Conservation (phyloP, 805 yeast species). For the Pichia occidentalis region DNA sequence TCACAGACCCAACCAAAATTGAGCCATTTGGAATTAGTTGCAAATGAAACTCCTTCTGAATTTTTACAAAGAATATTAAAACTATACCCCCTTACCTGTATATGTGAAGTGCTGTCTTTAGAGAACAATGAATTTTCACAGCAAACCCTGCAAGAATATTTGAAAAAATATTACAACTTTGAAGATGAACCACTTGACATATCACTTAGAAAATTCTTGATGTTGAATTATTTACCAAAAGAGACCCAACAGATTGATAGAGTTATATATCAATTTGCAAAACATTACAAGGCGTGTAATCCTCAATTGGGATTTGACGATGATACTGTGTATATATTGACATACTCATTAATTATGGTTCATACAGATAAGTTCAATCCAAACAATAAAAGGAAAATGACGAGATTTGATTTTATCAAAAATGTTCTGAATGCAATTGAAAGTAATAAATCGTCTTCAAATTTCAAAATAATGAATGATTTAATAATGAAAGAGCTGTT, state of each 20-base stretch:
- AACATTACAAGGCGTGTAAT: conserved; percentile 41
- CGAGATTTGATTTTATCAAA: conserved; percentile 52
- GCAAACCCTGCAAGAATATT: conserved; percentile 19
- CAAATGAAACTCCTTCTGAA: conserved; percentile 26
- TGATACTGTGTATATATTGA: conserved; percentile 56
- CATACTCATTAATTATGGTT: conserved; percentile 60
- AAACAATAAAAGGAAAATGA: conserved; percentile 62
- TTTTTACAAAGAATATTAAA: conserved; percentile 29
- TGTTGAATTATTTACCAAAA: conserved; percentile 54
- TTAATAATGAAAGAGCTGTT: conserved; percentile 37
- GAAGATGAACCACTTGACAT: conserved; percentile 55
- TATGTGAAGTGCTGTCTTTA: conserved; percentile 27
- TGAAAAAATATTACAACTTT: conserved; percentile 41
- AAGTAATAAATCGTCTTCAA: conserved; percentile 12
- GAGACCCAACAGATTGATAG: conserved; percentile 77
- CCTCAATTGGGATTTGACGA: conserved; percentile 30
- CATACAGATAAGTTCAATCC: conserved; percentile 71
- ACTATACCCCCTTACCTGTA: conserved; percentile 21
- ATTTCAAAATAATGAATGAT: conserved; percentile 21
- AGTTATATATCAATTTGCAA: conserved; percentile 51
- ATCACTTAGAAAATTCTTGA: conserved; percentile 52
- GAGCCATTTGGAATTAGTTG: neutral
- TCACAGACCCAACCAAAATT: conserved; percentile 4
- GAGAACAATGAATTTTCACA: conserved; percentile 27
- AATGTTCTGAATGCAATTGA: conserved; percentile 27